Percentiles rank a stretch among this genome's conserved stretches.
Conservation (phyloP, 768 basidiomycete species). For the Termitomyces sp. region DNA sequence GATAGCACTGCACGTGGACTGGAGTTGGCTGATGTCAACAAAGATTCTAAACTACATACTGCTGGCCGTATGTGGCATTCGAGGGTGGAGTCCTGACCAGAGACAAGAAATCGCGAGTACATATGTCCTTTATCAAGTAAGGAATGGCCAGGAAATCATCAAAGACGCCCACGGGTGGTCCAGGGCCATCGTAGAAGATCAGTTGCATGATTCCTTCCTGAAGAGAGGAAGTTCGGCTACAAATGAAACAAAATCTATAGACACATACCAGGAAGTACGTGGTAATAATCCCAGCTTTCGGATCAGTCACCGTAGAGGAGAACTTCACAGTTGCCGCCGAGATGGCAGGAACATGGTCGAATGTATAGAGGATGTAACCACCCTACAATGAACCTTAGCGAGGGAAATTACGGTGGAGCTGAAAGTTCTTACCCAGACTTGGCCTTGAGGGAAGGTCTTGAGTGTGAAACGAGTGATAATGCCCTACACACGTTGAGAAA, state of each 20-base stretch:
- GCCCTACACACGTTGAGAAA: constrained; percentile 28
- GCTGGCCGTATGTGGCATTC: constrained; percentile 25
- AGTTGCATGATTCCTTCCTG: constrained; percentile 24
- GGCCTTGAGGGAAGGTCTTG: constrained; percentile 47
- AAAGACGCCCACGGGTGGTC: constrained; percentile 44
- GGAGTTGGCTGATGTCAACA: neutral
- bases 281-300: constrained; percentile 47
- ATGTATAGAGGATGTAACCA: constrained; percentile 37
- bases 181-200: constrained; percentile 59
- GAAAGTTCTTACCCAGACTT: constrained; percentile 50
- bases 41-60: constrained; percentile 14
- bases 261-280: constrained; percentile 38
- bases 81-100: constrained; percentile 35
- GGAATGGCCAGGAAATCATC: constrained; percentile 48
- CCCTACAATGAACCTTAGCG: constrained; percentile 31
- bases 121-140: constrained; percentile 30
- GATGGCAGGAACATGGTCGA: constrained; percentile 19
- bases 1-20: neutral
- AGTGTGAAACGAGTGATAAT: constrained; percentile 58
- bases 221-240: neutral
- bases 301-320: constrained; percentile 37
- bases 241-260: neutral
- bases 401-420: neutral
- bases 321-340: constrained; percentile 37
- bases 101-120: constrained; percentile 35